Evolutionary conservation across 192 early-diverging fungal species (phyloP).

Genomic region (Coemansia sp.): DNA sequence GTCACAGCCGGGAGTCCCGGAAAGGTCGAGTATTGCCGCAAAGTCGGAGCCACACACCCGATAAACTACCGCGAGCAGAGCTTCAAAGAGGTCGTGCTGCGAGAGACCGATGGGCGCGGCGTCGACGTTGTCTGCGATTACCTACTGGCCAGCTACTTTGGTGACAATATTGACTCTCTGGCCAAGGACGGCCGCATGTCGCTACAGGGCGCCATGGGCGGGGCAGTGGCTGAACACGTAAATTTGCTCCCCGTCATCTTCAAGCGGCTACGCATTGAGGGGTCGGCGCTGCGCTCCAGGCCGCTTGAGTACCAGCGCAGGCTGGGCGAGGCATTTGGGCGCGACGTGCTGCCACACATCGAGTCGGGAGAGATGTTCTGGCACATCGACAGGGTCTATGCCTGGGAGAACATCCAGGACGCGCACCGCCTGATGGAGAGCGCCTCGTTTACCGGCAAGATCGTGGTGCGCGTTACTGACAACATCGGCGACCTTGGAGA

Average conservation of each 20-base stretch:
- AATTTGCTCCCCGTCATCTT: constrained; percentile 57
- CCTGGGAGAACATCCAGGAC: constrained; percentile 68
- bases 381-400: constrained; percentile 64
- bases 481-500: neutral
- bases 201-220: constrained; percentile 70
- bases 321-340: constrained; percentile 58
- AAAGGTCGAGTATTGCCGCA: constrained; percentile 68
- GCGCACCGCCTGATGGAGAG: constrained; percentile 71
- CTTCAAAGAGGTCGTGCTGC: constrained; percentile 61
- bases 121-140: constrained; percentile 78
- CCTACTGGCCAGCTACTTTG: constrained; percentile 65
- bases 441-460: constrained; percentile 67
- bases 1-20: constrained; percentile 69
- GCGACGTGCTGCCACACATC: constrained; percentile 59
- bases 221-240: constrained; percentile 29
- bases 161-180: constrained; percentile 56
- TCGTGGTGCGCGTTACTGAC: constrained; percentile 53
- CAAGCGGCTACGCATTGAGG: constrained; percentile 71
- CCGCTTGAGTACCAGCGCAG: constrained; percentile 64
- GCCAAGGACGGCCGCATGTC: constrained; percentile 78
- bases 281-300: constrained; percentile 71
- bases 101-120: constrained; percentile 64
- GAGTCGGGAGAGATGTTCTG: constrained; percentile 54
- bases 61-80: constrained; percentile 78
- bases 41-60: constrained; percentile 70